These are phyloP conservation scores for Rhodotorula glutinis DNA, from an alignment of 1,284 basidiomycete genomes.

Conservation along the genomic window DNA sequence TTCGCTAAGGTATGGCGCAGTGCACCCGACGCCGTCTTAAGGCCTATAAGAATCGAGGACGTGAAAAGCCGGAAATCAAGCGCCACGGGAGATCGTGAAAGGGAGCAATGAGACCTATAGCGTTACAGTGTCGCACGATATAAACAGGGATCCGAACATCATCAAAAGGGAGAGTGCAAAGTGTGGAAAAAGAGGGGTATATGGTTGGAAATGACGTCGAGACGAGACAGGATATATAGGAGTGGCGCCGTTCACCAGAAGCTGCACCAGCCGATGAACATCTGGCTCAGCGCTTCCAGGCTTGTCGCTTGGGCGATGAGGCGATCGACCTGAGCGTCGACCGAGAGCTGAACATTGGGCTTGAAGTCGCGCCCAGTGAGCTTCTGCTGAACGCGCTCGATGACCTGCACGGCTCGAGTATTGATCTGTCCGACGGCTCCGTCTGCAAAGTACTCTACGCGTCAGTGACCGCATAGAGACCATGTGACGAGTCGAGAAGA, in stretches of 20 bases:
- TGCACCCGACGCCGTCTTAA: too few species aligned
- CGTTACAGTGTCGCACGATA: background rate
- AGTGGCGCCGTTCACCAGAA: constrained; percentile 2
- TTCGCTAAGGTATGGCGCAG: background rate
- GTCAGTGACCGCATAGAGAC: background rate
- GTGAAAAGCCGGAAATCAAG: background rate
- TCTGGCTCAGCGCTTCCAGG: constrained; percentile 89
- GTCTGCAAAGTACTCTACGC: constrained; percentile 47
- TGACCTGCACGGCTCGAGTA: constrained; percentile 80
- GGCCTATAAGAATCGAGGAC: background rate
- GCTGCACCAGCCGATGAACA: constrained; percentile 81
- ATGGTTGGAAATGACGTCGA: background rate
- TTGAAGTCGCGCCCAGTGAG: constrained; percentile 93
- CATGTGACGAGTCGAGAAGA: background rate
- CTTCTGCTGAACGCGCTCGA: constrained; percentile 89
- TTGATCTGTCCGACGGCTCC: constrained; percentile 76
- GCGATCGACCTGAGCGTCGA: constrained; percentile 72
- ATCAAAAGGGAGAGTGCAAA: background rate
- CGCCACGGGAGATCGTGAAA: too few species aligned
- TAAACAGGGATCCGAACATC: too few species aligned
- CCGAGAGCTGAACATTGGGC: constrained; percentile 67
- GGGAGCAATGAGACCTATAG: too few species aligned
- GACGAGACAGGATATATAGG: background rate
- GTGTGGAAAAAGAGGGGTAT: background rate
- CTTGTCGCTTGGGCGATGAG: constrained; percentile 86